phyloP scores from a whole-genome alignment of 306 rosid species.

The Vicia faba region DNA sequence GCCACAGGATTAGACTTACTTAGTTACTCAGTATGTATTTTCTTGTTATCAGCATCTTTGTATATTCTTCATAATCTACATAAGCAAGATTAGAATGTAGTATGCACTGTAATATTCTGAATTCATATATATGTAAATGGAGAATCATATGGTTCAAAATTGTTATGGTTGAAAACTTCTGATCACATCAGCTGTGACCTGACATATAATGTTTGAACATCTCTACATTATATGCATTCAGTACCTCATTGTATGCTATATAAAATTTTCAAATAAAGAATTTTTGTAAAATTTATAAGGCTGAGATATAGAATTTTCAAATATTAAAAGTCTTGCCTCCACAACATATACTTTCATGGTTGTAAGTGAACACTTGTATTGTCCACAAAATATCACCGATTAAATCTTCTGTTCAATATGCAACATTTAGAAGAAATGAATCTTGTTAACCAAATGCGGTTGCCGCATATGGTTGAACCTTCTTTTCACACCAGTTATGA shows the following conservation, averaged over 20 bases:
- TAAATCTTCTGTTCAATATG: background rate
- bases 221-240: no score
- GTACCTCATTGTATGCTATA: no score
- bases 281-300: no score
- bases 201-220: no score
- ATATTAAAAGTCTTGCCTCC: no score
- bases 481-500: no score
- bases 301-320: no score
- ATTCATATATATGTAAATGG: background rate
- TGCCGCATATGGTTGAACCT: background rate
- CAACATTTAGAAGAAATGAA: background rate
- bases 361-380: background rate
- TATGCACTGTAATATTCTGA: slow-evolving; percentile 6
- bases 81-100: slow-evolving; percentile 53
- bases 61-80: slow-evolving; percentile 93
- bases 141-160: no score
- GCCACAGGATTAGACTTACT: slow-evolving; percentile 82
- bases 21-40: slow-evolving; percentile 84
- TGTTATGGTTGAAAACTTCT: no score
- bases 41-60: slow-evolving; percentile 88
- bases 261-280: no score
- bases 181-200: no score
- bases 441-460: background rate
- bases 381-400: background rate
- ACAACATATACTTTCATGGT: background rate